These are phyloP conservation scores for Trichoderma gracile DNA, from an alignment of 2,329 filamentous ascomycete genomes.

Conservation along the genomic window DNA sequence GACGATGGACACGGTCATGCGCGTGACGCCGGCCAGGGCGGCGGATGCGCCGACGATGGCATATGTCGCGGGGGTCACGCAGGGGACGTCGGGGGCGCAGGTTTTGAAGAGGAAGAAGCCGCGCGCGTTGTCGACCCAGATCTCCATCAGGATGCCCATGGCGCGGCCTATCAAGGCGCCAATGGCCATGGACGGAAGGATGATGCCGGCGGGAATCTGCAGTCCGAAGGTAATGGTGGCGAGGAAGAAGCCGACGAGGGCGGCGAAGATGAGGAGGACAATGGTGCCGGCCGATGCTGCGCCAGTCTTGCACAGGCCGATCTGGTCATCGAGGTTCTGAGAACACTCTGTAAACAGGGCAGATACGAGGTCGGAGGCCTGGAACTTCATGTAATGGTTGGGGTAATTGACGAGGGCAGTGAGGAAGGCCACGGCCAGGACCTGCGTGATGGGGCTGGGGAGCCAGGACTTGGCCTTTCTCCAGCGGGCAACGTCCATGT, in stretches of 20 bases:
- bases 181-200: slow-evolving; percentile 93
- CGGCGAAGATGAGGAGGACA: slow-evolving; percentile 77
- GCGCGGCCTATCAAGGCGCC: slow-evolving; percentile 88
- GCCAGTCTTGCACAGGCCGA: slow-evolving; percentile 87
- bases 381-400: slow-evolving; percentile 93
- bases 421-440: slow-evolving; percentile 73
- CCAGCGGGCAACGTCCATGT: slow-evolving; percentile 83
- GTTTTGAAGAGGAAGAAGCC: slow-evolving; percentile 73
- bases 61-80: slow-evolving; percentile 92
- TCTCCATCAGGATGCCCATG: slow-evolving; percentile 84
- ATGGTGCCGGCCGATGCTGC: slow-evolving; percentile 81
- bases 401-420: slow-evolving; percentile 93
- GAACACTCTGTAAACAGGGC: slow-evolving; percentile 90
- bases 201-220: slow-evolving; percentile 91
- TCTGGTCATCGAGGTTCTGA: slow-evolving; percentile 76
- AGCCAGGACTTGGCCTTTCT: slow-evolving; percentile 67
- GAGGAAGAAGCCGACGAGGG: slow-evolving; percentile 80
- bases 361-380: slow-evolving; percentile 87
- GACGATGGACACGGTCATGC: slow-evolving; percentile 97
- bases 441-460: slow-evolving; percentile 75
- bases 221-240: slow-evolving; percentile 89
- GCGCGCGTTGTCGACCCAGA: slow-evolving; percentile 79
- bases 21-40: slow-evolving; percentile 87
- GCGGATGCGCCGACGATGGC: slow-evolving; percentile 95
- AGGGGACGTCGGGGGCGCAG: slow-evolving; percentile 83